These are phyloP conservation scores for Beta corolliflora DNA, from an alignment of 179 eudicot species.

Conservation along the genomic window DNA sequence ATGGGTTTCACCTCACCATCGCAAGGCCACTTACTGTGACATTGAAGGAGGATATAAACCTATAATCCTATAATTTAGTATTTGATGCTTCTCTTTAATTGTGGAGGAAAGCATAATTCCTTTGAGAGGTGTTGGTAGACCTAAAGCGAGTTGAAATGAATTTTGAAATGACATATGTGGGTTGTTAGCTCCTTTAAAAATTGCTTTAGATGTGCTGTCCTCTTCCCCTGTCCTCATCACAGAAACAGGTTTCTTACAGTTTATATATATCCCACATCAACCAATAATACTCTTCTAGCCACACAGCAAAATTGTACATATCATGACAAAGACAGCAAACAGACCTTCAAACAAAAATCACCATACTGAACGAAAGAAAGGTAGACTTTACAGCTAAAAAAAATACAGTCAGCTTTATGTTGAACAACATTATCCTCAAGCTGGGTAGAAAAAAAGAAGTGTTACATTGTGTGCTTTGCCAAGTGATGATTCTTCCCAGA, in stretches of 20 bases:
- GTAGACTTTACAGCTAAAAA: background rate
- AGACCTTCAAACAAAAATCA: background rate
- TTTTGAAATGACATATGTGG: background rate
- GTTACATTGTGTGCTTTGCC: background rate
- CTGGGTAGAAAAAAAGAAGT: background rate
- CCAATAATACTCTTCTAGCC: background rate
- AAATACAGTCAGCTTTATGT: background rate
- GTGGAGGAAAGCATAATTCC: background rate
- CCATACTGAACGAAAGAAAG: background rate
- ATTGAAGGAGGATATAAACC: background rate
- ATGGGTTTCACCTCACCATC: background rate
- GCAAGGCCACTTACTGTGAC: background rate
- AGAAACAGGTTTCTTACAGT: background rate
- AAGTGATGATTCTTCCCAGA: background rate
- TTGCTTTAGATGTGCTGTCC: background rate
- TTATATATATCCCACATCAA: background rate
- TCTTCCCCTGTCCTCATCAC: too few species aligned
- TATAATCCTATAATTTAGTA: background rate
- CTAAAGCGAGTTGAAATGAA: background rate
- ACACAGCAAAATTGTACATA: background rate
- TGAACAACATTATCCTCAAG: background rate
- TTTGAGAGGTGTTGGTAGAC: background rate
- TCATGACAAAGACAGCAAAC: background rate
- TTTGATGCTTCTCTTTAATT: background rate
- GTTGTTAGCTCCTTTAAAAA: background rate